Evolutionary conservation across 306 rosid species (phyloP).

Genomic region (Sophora flavescens): DNA sequence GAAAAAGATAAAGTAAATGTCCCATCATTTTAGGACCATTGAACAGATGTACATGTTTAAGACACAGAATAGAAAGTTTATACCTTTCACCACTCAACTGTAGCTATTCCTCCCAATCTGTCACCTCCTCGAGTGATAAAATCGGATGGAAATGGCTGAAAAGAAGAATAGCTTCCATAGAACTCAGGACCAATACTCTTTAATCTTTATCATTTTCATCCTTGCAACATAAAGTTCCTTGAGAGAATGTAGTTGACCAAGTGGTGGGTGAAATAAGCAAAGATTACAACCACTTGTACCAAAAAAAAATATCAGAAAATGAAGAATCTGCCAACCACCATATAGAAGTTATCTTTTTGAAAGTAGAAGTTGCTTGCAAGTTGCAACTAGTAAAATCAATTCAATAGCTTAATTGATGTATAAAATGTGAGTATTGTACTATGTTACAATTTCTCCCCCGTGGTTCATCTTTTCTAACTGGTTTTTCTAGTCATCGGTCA

Average conservation of each 20-base stretch:
- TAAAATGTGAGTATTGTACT: conserved; percentile 37
- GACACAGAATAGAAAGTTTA: conserved; percentile 11
- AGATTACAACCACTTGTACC: neutral
- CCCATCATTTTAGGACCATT: conserved; percentile 32
- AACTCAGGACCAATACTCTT: conserved; percentile 20
- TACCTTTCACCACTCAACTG: neutral
- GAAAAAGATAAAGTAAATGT: neutral
- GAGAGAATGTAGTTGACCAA: conserved; percentile 28
- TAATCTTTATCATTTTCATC: neutral
- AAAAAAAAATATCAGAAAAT: too few species aligned
- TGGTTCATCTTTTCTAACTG: neutral
- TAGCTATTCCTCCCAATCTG: conserved; percentile 30
- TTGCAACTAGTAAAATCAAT: conserved; percentile 29
- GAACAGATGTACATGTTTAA: neutral
- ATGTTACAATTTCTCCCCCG: conserved; percentile 41
- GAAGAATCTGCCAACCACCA: too few species aligned
- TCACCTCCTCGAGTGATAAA: conserved; percentile 6
- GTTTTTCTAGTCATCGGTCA: conserved; percentile 13
- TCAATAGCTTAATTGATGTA: conserved; percentile 38
- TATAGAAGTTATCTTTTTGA: conserved; percentile 1
- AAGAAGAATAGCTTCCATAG: neutral
- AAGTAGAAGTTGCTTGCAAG: conserved; percentile 25
- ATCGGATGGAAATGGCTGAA: conserved; percentile 17
- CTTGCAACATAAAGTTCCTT: conserved; percentile 19
- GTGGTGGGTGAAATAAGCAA: conserved; percentile 6